Conservation (phyloP, 148 eudicot species). For the Gaultheria prostrata region DNA sequence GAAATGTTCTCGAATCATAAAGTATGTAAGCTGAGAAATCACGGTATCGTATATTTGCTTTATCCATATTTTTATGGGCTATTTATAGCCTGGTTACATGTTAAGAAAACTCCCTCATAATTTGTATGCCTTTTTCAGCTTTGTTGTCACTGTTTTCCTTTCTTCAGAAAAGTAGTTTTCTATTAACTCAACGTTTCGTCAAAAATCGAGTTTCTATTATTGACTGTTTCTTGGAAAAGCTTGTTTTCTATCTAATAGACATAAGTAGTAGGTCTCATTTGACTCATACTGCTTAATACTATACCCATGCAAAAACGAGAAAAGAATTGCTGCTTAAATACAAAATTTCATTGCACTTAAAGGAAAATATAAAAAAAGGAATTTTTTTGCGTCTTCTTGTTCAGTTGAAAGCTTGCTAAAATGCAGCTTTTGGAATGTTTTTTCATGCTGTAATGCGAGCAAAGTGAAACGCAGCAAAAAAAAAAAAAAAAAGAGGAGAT, state of each 20-base stretch:
- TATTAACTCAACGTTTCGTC: background rate
- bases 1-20: conserved; percentile 66
- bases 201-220: background rate
- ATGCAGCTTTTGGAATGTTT: background rate
- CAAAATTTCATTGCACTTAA: background rate
- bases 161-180: background rate
- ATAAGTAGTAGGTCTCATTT: background rate
- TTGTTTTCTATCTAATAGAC: background rate
- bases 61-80: conserved; percentile 8
- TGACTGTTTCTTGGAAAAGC: background rate
- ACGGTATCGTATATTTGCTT: background rate
- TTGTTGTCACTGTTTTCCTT: background rate
- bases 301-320: background rate
- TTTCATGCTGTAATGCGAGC: background rate
- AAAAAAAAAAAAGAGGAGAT: background rate
- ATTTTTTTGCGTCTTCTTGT: background rate
- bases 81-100: background rate
- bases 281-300: background rate
- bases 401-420: background rate
- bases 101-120: background rate
- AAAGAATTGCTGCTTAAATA: background rate
- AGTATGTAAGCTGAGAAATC: conserved; percentile 35
- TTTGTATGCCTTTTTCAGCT: background rate
- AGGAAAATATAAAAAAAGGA: background rate
- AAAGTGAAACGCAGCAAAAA: background rate